Conservation (phyloP, 2,329 filamentous ascomycete species). For the Penicillium expansum region DNA sequence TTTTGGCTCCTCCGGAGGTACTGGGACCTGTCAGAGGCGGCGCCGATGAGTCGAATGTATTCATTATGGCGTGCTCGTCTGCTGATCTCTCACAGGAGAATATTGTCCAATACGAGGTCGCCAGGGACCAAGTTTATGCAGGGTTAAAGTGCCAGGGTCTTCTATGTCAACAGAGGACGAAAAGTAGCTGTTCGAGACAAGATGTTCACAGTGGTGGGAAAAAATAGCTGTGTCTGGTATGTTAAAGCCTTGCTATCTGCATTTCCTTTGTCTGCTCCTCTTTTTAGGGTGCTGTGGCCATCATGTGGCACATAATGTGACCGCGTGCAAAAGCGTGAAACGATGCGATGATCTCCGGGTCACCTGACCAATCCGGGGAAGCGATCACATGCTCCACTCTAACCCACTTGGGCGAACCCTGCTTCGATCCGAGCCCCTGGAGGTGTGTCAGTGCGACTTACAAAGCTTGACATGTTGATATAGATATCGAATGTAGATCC, state of each 20-base stretch:
- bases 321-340: neutral
- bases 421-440: no score
- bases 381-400: slow-evolving; percentile 7
- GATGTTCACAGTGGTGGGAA: neutral
- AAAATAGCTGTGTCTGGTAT: slow-evolving; percentile 17
- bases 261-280: neutral
- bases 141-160: slow-evolving; percentile 1
- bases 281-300: slow-evolving; percentile 2
- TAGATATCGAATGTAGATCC: neutral
- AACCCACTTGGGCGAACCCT: neutral
- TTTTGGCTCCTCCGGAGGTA: slow-evolving; percentile 11
- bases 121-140: slow-evolving; percentile 11
- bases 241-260: neutral
- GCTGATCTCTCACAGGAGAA: slow-evolving; percentile 9
- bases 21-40: slow-evolving; percentile 19
- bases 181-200: neutral
- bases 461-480: neutral
- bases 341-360: neutral
- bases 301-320: slow-evolving; percentile 8
- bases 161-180: neutral
- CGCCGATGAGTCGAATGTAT: slow-evolving; percentile 29
- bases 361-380: slow-evolving; percentile 10
- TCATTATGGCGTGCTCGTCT: slow-evolving; percentile 37
- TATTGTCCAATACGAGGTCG: slow-evolving; percentile 16
- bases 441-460: neutral